These are phyloP conservation scores for Erigeron canadensis DNA, from an alignment of 129 eudicot genomes.

Conservation along the genomic window DNA sequence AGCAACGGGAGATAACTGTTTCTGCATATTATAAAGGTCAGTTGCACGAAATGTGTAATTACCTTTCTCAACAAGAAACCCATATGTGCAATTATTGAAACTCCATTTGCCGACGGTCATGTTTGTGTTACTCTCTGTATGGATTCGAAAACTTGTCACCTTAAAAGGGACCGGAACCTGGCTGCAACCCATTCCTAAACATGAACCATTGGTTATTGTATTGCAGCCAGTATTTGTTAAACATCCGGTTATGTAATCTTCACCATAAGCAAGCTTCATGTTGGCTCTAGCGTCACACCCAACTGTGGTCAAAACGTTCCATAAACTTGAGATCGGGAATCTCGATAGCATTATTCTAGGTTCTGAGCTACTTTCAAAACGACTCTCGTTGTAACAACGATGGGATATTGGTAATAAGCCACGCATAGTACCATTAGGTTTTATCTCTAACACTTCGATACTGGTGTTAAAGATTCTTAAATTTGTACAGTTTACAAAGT, in stretches of 20 bases:
- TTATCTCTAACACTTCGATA: slow-evolving; percentile 12
- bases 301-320: slow-evolving; percentile 24
- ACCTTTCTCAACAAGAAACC: slow-evolving; percentile 18
- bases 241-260: slow-evolving; percentile 16
- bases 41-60: background rate
- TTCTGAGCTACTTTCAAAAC: background rate
- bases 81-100: slow-evolving; percentile 30
- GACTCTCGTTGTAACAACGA: slow-evolving; percentile 18
- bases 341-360: slow-evolving; percentile 11
- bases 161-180: slow-evolving; percentile 23
- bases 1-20: slow-evolving; percentile 13
- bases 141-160: slow-evolving; percentile 12
- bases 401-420: slow-evolving; percentile 19
- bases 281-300: slow-evolving; percentile 37
- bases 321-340: slow-evolving; percentile 23
- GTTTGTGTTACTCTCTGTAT: slow-evolving; percentile 11
- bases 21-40: slow-evolving; percentile 15
- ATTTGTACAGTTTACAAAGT: slow-evolving; percentile 16
- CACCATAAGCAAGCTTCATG: background rate
- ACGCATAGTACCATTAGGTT: slow-evolving; percentile 13
- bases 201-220: background rate
- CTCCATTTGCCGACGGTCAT: slow-evolving; percentile 8
- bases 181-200: slow-evolving; percentile 34
- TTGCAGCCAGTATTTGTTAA: slow-evolving; percentile 1
- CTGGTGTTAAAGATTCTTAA: background rate